Evolutionary conservation across 768 basidiomycete genomes (phyloP).

Genomic region (Kondoa subrosea): DNA sequence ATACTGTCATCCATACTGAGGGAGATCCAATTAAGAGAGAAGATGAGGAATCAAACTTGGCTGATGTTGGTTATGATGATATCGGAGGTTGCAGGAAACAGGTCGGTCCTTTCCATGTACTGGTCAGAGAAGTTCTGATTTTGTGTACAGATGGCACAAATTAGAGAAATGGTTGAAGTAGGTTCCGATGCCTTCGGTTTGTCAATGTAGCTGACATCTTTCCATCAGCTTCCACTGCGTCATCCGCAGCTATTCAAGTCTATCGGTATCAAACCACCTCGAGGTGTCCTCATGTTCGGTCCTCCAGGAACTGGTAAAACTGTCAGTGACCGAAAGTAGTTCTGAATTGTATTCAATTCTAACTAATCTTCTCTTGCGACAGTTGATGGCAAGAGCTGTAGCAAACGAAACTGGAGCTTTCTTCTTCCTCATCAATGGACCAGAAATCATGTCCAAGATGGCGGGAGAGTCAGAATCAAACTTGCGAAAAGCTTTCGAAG

Average conservation of each 20-base stretch:
- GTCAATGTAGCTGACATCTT: neutral
- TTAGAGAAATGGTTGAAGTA: conserved; percentile 85
- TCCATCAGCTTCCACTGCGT: conserved; percentile 55
- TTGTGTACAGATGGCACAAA: conserved; percentile 99
- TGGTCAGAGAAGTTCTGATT: too few species aligned
- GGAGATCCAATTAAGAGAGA: conserved; percentile 98
- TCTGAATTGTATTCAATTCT: neutral
- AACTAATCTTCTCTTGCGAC: neutral
- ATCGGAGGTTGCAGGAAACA: conserved; percentile 98
- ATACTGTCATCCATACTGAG: conserved; percentile 95
- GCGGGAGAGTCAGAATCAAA: conserved; percentile 97
- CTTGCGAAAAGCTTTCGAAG: conserved; percentile 93
- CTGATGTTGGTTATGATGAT: conserved; percentile 96
- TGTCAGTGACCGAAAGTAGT: neutral
- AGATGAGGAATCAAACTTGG: conserved; percentile 90
- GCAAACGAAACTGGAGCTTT: conserved; percentile 99
- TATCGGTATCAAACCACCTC: conserved; percentile 98
- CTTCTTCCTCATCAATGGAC: conserved; percentile 99
- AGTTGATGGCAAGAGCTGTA: conserved; percentile 92
- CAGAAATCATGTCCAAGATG: conserved; percentile 99
- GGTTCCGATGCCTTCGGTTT: neutral
- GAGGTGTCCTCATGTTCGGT: conserved; percentile 96
- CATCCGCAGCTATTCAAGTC: conserved; percentile 99
- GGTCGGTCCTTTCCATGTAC: too few species aligned
- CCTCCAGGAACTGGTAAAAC: conserved; percentile 99